Conservation (phyloP, 2,329 filamentous ascomycete genomes). For the Claviceps pazoutovae region DNA sequence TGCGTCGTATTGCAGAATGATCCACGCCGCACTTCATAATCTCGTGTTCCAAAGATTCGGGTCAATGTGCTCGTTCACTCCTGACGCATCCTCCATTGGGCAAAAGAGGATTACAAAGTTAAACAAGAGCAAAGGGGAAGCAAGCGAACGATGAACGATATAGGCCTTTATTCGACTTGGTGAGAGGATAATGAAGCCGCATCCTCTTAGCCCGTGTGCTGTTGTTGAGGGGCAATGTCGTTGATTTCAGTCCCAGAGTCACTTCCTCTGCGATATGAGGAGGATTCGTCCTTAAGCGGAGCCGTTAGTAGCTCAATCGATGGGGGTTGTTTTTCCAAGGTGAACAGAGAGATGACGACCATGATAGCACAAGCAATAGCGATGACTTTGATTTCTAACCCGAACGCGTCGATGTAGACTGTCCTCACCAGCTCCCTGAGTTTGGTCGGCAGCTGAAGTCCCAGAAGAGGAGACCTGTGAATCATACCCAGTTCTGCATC, state of each 20-base stretch:
- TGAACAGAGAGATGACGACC: slow-evolving; percentile 28
- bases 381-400: slow-evolving; percentile 32
- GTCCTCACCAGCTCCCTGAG: slow-evolving; percentile 22
- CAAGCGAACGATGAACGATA: neutral
- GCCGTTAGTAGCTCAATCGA: slow-evolving; percentile 19
- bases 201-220: slow-evolving; percentile 4
- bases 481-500: slow-evolving; percentile 25
- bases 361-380: slow-evolving; percentile 28
- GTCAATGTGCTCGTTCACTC: neutral
- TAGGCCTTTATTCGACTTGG: neutral
- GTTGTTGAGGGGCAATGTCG: slow-evolving; percentile 13
- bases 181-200: neutral
- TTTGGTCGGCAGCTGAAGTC: slow-evolving; percentile 19
- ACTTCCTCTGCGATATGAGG: slow-evolving; percentile 19
- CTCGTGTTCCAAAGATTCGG: neutral
- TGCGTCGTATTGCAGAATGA: neutral
- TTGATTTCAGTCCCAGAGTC: slow-evolving; percentile 25
- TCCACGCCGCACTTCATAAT: neutral
- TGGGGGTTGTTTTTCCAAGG: slow-evolving; percentile 28
- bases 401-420: slow-evolving; percentile 33
- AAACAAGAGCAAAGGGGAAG: neutral
- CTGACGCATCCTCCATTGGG: neutral
- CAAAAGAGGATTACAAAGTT: neutral
- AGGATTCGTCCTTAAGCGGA: slow-evolving; percentile 15
- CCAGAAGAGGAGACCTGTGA: slow-evolving; percentile 29